Conservation (phyloP, 140 eudicot genomes). For the Oenanthe javanica region DNA sequence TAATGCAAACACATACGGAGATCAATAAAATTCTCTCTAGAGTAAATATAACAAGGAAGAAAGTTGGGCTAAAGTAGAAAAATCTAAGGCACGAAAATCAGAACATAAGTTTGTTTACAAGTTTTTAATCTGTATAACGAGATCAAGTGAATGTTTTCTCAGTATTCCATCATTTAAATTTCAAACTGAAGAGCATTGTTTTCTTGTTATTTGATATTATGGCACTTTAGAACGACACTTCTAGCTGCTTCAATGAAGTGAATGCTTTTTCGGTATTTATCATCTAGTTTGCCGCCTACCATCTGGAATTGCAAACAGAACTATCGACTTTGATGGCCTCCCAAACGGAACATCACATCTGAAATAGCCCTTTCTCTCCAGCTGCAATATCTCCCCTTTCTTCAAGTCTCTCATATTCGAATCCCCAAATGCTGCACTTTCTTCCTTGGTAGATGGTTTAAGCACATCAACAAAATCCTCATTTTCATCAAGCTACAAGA, state of each 20-base stretch:
- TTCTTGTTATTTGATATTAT: too few species aligned
- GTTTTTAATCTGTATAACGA: too few species aligned
- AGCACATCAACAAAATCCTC: constrained; percentile 74
- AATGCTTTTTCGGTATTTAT: constrained; percentile 12
- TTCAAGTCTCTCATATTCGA: constrained; percentile 79
- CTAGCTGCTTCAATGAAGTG: neutral
- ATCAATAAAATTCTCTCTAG: too few species aligned
- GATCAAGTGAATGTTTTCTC: too few species aligned
- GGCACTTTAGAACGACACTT: too few species aligned
- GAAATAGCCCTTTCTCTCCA: constrained; percentile 86
- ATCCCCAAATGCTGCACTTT: constrained; percentile 70
- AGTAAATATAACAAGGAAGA: too few species aligned
- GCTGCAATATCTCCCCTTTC: constrained; percentile 70
- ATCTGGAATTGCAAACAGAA: constrained; percentile 82
- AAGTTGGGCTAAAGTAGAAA: too few species aligned
- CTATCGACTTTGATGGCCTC: constrained; percentile 63
- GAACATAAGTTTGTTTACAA: neutral
- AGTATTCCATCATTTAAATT: neutral
- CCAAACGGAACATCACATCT: constrained; percentile 72
- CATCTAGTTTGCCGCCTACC: constrained; percentile 59
- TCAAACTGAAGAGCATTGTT: neutral
- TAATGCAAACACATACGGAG: too few species aligned
- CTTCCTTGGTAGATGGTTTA: constrained; percentile 57
- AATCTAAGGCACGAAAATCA: neutral
- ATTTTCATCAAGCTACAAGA: constrained; percentile 69